These are phyloP conservation scores for Penicillium expansum DNA, from an alignment of 2,329 filamentous ascomycete species.

Conservation along the genomic window DNA sequence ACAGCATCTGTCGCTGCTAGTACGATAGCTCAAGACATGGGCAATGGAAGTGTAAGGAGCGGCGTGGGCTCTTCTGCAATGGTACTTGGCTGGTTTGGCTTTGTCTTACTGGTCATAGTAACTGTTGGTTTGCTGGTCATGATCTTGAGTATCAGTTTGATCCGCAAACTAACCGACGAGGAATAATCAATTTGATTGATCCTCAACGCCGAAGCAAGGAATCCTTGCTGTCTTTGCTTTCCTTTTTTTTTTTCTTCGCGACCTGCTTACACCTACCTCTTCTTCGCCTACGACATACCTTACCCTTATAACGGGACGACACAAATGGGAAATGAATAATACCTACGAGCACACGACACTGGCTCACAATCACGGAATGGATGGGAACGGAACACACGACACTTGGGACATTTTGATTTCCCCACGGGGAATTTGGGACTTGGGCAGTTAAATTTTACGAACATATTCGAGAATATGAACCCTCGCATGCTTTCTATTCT, in stretches of 20 bases:
- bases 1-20: constrained; percentile 94
- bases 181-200: constrained; percentile 18
- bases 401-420: constrained; percentile 15
- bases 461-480: constrained; percentile 20
- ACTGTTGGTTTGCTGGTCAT: constrained; percentile 93
- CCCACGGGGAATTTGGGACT: constrained; percentile 3
- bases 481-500: constrained; percentile 3
- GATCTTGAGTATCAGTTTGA: constrained; percentile 86
- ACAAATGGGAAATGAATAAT: constrained; percentile 29
- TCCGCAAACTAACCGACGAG: constrained; percentile 59
- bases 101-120: constrained; percentile 87
- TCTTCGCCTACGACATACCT: constrained; percentile 10
- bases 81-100: constrained; percentile 97
- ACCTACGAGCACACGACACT: constrained; percentile 15
- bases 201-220: background rate
- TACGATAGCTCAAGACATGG: constrained; percentile 88
- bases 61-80: constrained; percentile 93
- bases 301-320: constrained; percentile 20
- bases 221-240: background rate
- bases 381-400: constrained; percentile 18
- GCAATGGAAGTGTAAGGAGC: constrained; percentile 80
- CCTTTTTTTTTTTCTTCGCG: constrained; percentile 11
- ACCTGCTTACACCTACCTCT: constrained; percentile 5
- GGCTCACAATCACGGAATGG: constrained; percentile 15
- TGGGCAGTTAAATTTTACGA: constrained; percentile 17